Evolutionary conservation across 805 yeast genomes (phyloP).

Genomic region (Wickerhamomyces hampshirensis): DNA sequence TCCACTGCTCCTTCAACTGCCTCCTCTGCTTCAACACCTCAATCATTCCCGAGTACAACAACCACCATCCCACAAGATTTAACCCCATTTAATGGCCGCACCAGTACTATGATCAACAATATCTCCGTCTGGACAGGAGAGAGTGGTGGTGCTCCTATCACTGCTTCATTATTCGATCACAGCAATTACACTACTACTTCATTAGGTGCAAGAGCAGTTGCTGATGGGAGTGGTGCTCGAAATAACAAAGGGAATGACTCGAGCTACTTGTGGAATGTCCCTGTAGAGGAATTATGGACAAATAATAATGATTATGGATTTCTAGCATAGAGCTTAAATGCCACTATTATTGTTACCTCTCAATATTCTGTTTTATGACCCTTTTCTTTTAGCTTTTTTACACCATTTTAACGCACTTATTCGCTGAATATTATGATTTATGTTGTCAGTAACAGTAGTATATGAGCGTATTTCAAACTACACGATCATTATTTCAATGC

Average conservation of each 20-base stretch:
- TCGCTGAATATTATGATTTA: no score
- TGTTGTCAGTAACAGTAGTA: no score
- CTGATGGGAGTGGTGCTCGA: neutral
- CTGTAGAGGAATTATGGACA: constrained; percentile 44
- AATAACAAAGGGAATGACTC: neutral
- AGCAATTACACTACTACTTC: constrained; percentile 8
- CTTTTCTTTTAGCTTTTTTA: no score
- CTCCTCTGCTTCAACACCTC: constrained; percentile 15
- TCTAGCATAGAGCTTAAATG: constrained; percentile 29
- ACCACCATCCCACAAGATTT: constrained; percentile 9
- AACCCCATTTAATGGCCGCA: constrained; percentile 35
- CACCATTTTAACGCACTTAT: no score
- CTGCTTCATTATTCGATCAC: constrained; percentile 23
- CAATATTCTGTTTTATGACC: no score
- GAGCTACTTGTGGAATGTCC: constrained; percentile 25
- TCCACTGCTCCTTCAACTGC: constrained; percentile 6
- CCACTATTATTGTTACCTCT: no score
- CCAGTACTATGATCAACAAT: constrained; percentile 56
- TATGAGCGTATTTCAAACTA: no score
- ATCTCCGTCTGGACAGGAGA: constrained; percentile 58
- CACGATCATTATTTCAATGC: no score
- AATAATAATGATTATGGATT: constrained; percentile 46
- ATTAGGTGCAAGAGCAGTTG: neutral
- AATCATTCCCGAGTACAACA: constrained; percentile 9
- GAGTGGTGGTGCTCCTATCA: constrained; percentile 29